Evolutionary conservation across 2,329 filamentous ascomycete species (phyloP).

Genomic region (Cladophialophora carrionii): DNA sequence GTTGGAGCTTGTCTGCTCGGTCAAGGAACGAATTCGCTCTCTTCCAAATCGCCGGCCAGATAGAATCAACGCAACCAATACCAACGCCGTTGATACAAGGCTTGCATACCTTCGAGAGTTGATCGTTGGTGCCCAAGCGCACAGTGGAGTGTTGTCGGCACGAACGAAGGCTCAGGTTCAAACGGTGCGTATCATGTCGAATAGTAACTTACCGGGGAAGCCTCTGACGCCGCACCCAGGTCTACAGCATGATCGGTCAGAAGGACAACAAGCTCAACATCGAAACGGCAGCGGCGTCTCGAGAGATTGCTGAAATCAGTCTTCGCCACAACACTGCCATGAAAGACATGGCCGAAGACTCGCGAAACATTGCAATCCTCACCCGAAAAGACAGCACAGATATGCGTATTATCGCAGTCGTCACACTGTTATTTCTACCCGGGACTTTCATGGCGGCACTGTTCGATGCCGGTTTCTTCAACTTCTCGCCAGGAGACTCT

Average conservation of each 20-base stretch:
- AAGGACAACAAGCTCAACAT: slow-evolving; percentile 29
- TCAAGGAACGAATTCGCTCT: slow-evolving; percentile 1
- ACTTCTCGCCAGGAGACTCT: slow-evolving; percentile 18
- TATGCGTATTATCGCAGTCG: slow-evolving; percentile 48
- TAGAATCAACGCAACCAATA: neutral
- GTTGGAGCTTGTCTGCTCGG: slow-evolving; percentile 16
- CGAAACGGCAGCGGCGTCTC: slow-evolving; percentile 25
- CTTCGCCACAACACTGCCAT: slow-evolving; percentile 23
- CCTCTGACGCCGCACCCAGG: slow-evolving; percentile 8
- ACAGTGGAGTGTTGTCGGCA: slow-evolving; percentile 15
- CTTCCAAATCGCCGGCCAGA: neutral
- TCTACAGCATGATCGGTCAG: slow-evolving; percentile 31
- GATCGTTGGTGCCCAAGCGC: slow-evolving; percentile 23
- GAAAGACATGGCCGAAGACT: slow-evolving; percentile 28
- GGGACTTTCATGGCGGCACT: slow-evolving; percentile 47
- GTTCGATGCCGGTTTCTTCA: slow-evolving; percentile 27
- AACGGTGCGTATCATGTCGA: slow-evolving; percentile 10
- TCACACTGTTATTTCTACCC: slow-evolving; percentile 50
- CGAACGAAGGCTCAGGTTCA: slow-evolving; percentile 30
- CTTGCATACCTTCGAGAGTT: slow-evolving; percentile 25
- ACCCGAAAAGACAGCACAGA: slow-evolving; percentile 43
- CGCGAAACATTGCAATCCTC: slow-evolving; percentile 22
- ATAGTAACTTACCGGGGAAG: neutral
- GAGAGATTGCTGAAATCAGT: slow-evolving; percentile 18
- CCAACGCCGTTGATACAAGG: slow-evolving; percentile 9